Percentiles rank a stretch among this genome's conserved stretches.
These are phyloP conservation scores for Mortierella sp. DNA, from an alignment of 371 early-diverging fungal species.

Conservation along the genomic window DNA sequence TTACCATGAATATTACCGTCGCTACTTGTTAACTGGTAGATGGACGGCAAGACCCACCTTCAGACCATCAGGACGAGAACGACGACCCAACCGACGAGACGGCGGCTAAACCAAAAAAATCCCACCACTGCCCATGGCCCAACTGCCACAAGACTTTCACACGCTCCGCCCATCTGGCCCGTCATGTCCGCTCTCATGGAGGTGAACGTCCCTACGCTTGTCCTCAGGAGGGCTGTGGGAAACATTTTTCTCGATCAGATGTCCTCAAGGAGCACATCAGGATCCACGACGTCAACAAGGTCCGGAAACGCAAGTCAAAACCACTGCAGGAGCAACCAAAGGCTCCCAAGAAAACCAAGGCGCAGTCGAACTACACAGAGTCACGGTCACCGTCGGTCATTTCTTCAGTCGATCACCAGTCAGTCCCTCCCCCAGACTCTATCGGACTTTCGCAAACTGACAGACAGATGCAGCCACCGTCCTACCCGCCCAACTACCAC, in stretches of 20 bases:
- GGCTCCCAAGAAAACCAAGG: slow-evolving; percentile 28
- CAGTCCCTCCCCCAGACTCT: slow-evolving; percentile 15
- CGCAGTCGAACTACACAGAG: neutral
- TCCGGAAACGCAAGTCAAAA: slow-evolving; percentile 50
- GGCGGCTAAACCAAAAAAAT: slow-evolving; percentile 41
- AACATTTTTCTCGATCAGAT: slow-evolving; percentile 55
- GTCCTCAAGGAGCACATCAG: slow-evolving; percentile 56
- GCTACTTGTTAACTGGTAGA: neutral
- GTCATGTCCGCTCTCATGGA: slow-evolving; percentile 58
- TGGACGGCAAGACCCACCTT: slow-evolving; percentile 7
- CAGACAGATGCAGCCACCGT: slow-evolving; percentile 17
- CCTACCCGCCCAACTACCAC: slow-evolving; percentile 16
- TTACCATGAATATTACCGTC: neutral
- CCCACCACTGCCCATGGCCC: slow-evolving; percentile 53
- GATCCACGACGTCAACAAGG: slow-evolving; percentile 56
- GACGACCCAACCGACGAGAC: slow-evolving; percentile 21
- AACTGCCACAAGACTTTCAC: slow-evolving; percentile 57
- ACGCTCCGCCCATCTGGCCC: slow-evolving; percentile 53
- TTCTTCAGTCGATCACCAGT: slow-evolving; percentile 12
- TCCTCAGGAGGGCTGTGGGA: slow-evolving; percentile 53
- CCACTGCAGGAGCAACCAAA: slow-evolving; percentile 26
- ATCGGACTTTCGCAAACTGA: neutral
- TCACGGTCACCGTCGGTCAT: slow-evolving; percentile 31
- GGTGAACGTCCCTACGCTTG: slow-evolving; percentile 54
- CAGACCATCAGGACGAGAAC: slow-evolving; percentile 22